phyloP scores from a whole-genome alignment of 345 rosid species.

The Pugionium cornutum region DNA sequence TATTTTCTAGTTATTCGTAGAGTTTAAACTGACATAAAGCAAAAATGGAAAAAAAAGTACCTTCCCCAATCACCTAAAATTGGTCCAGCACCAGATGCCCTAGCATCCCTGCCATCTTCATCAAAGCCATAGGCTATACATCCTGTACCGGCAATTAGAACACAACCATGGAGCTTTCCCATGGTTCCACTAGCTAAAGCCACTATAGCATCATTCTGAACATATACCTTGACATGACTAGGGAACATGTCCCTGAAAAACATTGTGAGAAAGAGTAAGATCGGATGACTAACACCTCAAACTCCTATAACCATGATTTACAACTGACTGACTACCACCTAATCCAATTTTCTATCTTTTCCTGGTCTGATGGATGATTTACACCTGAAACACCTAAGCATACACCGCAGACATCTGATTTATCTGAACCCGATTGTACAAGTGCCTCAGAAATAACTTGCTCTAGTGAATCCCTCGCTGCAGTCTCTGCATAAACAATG shows the following conservation, averaged over 20 bases:
- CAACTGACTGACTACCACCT: slow-evolving; percentile 45
- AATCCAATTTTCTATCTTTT: slow-evolving; percentile 74
- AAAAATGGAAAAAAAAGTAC: slow-evolving; percentile 37
- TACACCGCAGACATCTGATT: slow-evolving; percentile 74
- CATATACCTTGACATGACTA: slow-evolving; percentile 68
- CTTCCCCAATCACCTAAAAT: slow-evolving; percentile 97
- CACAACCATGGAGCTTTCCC: slow-evolving; percentile 98
- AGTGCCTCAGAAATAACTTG: slow-evolving; percentile 84
- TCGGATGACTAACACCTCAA: neutral
- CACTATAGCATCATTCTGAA: slow-evolving; percentile 88
- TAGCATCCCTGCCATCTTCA: slow-evolving; percentile 87
- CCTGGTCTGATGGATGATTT: slow-evolving; percentile 85
- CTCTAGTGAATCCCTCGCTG: slow-evolving; percentile 82
- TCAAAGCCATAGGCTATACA: slow-evolving; percentile 86
- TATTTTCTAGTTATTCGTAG: neutral
- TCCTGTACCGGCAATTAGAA: slow-evolving; percentile 93
- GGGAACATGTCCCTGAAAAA: slow-evolving; percentile 73
- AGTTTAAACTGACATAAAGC: neutral
- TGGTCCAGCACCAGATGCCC: slow-evolving; percentile 96
- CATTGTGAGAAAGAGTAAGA: neutral
- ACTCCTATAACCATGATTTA: neutral
- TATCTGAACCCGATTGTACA: slow-evolving; percentile 57
- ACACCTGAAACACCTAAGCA: slow-evolving; percentile 97
- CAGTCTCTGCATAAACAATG: slow-evolving; percentile 56
- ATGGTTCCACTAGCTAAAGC: slow-evolving; percentile 93